Evolutionary conservation across 2,329 filamentous ascomycete species (phyloP), one percentile per base, ranked within the genome.

Genomic region (Boeremia exigua): DNA sequence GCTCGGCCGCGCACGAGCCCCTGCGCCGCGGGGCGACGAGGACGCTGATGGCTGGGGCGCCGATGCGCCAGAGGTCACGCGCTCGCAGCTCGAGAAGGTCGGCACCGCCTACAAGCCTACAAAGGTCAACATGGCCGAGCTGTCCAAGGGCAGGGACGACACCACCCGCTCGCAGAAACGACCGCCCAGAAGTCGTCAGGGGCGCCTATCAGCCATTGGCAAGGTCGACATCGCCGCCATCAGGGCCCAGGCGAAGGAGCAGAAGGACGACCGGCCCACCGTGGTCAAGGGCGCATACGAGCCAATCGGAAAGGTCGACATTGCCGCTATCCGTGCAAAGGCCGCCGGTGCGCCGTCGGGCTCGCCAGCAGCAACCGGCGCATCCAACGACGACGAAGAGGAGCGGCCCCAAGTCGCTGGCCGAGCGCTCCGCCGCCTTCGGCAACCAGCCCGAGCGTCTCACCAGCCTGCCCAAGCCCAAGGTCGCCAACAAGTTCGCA

Each of bases 141-240:
- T 98, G 60, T 90, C 86, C 59, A 88, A 87, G 56, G 88, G 92
- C 73, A 87, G 86, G 61, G 84, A 83, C 65, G 84, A 90, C 61
- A 81, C 88, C 10, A 86, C 88, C n/a, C 78, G 84, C 62, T 77
- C 84, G 42, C 81, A 85, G 39, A 73, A n/a, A 75, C 43, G 70
- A 76, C 23, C 67, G 70, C 23, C 73, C 78, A 10, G 89, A 92
- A 70, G 85, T 97, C 17, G 87, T 98, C 47, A 90, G 80, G 70
- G 95, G 95, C 39, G 89, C 84, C 14, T 99, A 99, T 76, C 92
- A 97, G 74, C 95, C 17, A 81, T 99, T 66, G 95, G 95, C 53
- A 98, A 97, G 79, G 90, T 99, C n/a, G 93, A 99, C 70, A 98
- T 99, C 77, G 90, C 89, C 23, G 93, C 92, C 33, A 89, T 99